These are phyloP conservation scores for Spencermartinsiella ligniputridi DNA, from an alignment of 1,139 yeast species.

Conservation along the genomic window DNA sequence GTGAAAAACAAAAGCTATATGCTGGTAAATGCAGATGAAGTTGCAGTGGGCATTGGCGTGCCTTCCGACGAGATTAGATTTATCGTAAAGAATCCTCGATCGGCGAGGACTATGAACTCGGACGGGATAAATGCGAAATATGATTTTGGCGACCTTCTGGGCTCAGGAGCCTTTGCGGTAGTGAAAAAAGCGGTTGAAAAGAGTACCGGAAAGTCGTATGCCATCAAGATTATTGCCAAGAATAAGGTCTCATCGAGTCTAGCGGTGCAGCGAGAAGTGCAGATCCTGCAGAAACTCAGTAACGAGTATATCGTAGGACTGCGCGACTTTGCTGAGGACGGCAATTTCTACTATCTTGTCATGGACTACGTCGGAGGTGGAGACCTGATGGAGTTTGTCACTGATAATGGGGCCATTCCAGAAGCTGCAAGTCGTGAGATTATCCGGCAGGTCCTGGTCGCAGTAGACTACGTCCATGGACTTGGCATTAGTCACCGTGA, in stretches of 20 bases:
- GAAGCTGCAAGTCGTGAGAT: slow-evolving; percentile 88
- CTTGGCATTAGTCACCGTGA: slow-evolving; percentile 92
- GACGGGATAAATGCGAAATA: slow-evolving; percentile 60
- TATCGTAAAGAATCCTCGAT: slow-evolving; percentile 55
- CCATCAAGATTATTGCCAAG: slow-evolving; percentile 84
- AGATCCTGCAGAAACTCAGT: slow-evolving; percentile 66
- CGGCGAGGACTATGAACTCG: slow-evolving; percentile 10
- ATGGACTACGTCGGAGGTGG: slow-evolving; percentile 98
- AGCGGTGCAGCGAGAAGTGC: slow-evolving; percentile 82
- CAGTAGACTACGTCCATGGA: slow-evolving; percentile 80
- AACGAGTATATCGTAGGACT: slow-evolving; percentile 83
- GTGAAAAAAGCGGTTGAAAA: slow-evolving; percentile 89
- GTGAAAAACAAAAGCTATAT: slow-evolving; percentile 80
- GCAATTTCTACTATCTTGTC: slow-evolving; percentile 72
- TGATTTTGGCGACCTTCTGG: slow-evolving; percentile 75
- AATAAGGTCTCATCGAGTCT: slow-evolving; percentile 76
- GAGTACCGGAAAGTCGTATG: slow-evolving; percentile 75
- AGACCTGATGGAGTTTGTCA: slow-evolving; percentile 94
- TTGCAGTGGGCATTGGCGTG: slow-evolving; percentile 85
- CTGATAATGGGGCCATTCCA: slow-evolving; percentile 84
- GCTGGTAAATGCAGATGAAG: slow-evolving; percentile 86
- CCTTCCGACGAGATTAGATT: slow-evolving; percentile 70
- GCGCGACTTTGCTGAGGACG: slow-evolving; percentile 81
- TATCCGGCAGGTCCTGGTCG: slow-evolving; percentile 75
- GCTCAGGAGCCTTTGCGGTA: slow-evolving; percentile 96